Evolutionary conservation across 2,329 filamentous ascomycete species (phyloP).

Genomic region (Pyrenochaeta sp.): DNA sequence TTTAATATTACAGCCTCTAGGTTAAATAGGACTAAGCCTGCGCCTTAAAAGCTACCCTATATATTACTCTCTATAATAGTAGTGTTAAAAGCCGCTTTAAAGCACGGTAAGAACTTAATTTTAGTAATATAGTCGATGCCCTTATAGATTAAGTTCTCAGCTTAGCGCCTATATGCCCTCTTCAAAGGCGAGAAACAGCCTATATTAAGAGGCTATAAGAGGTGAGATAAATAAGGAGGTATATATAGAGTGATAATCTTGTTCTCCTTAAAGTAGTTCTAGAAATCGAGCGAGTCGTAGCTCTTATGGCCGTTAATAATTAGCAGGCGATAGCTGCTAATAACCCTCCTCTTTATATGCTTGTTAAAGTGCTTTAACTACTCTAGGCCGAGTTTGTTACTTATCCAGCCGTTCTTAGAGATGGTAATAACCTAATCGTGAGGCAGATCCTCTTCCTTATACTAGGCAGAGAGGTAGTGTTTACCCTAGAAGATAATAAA

Average conservation of each 20-base stretch:
- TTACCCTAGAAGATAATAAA: no score
- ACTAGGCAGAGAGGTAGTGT: conserved; percentile 6
- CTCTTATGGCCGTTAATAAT: not conserved
- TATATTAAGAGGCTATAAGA: no score
- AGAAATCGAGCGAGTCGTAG: not conserved
- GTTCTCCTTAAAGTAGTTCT: not conserved
- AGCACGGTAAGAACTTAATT: no score
- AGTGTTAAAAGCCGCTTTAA: no score
- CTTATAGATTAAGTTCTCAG: not conserved
- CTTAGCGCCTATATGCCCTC: not conserved
- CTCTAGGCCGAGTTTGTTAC: conserved; percentile 43
- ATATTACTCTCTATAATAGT: no score
- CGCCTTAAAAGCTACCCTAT: no score
- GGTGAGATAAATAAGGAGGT: not conserved
- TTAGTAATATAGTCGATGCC: no score
- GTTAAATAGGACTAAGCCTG: no score
- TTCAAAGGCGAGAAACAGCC: not conserved
- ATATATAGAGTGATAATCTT: no score
- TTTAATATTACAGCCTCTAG: no score
- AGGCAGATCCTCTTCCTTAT: conserved; percentile 13
- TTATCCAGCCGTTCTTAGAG: conserved; percentile 47
- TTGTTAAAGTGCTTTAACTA: conserved; percentile 51
- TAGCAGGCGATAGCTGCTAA: no score
- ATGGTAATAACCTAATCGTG: conserved; percentile 38
- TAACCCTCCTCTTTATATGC: conserved; percentile 40